Percentiles rank a stretch among this genome's conserved stretches.
These are phyloP conservation scores for Cyphellophora attinorum DNA, from an alignment of 2,329 filamentous ascomycete species.

Conservation along the genomic window DNA sequence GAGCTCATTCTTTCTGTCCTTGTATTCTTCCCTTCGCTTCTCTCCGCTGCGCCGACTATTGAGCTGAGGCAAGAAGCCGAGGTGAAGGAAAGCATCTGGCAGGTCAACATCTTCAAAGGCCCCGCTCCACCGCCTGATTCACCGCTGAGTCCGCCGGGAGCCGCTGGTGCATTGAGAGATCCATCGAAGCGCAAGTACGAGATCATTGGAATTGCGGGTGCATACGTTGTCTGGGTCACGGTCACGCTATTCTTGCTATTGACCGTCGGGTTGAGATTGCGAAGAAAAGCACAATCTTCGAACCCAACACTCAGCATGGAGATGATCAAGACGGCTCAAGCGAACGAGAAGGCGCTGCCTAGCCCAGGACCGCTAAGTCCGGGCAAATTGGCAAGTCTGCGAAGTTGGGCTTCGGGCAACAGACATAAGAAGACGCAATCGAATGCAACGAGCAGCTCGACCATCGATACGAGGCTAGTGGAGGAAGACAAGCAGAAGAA, in stretches of 20 bases:
- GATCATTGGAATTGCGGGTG: conserved; percentile 72
- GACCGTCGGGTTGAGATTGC: conserved; percentile 48
- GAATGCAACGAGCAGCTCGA: conserved; percentile 52
- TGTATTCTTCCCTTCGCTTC: too few relatives aligned
- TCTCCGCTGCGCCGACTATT: too few relatives aligned
- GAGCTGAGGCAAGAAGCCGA: too few relatives aligned
- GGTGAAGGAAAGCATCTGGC: conserved; percentile 11
- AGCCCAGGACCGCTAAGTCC: conserved; percentile 22
- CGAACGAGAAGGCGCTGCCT: conserved; percentile 9
- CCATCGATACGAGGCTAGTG: conserved; percentile 69
- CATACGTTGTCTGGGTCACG: conserved; percentile 70
- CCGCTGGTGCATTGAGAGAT: conserved; percentile 51
- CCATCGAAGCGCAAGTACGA: conserved; percentile 63
- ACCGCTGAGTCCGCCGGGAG: conserved; percentile 49
- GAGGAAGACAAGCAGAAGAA: conserved; percentile 64
- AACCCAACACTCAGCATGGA: conserved; percentile 45
- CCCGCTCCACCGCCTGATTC: conserved; percentile 49
- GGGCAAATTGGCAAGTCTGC: conserved; percentile 26
- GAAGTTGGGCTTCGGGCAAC: conserved; percentile 28
- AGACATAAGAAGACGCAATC: conserved; percentile 28
- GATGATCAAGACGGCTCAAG: conserved; percentile 39
- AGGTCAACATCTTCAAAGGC: conserved; percentile 41
- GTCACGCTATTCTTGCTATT: conserved; percentile 61
- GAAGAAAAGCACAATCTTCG: conserved; percentile 41
- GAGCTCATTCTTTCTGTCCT: too few relatives aligned